Conservation (phyloP, 169 alveolate species). For the Blepharisma undulans region DNA sequence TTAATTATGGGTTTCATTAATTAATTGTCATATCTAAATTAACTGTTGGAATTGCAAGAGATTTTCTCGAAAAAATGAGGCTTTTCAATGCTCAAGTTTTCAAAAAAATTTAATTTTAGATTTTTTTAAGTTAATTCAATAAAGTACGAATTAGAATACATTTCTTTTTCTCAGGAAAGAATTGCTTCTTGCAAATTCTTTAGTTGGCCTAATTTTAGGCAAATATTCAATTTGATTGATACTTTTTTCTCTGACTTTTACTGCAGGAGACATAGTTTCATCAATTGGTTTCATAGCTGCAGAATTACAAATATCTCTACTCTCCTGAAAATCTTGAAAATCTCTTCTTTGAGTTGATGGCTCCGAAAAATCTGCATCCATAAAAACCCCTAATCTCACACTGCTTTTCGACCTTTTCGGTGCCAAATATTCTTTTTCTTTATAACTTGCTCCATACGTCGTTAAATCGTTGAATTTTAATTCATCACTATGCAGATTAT, state of each 20-base stretch:
- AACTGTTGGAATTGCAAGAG: not conserved
- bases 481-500: not conserved
- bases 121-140: not conserved
- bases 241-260: not conserved
- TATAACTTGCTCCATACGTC: not conserved
- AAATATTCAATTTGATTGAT: not conserved
- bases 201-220: not conserved
- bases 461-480: not conserved
- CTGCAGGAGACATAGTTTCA: not conserved
- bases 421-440: not conserved
- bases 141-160: not conserved
- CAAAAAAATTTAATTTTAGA: too few relatives aligned
- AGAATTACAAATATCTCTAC: not conserved
- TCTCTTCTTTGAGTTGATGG: not conserved
- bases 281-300: not conserved
- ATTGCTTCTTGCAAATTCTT: not conserved
- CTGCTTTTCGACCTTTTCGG: not conserved
- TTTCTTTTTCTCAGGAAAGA: not conserved
- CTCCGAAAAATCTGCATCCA: not conserved
- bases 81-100: not conserved
- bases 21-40: not conserved
- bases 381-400: not conserved
- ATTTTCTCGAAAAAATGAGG: not conserved
- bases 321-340: not conserved
- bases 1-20: not conserved